Base-by-base conservation (phyloP, 805 yeast species). In the Ogataea dorogensis region DNA sequence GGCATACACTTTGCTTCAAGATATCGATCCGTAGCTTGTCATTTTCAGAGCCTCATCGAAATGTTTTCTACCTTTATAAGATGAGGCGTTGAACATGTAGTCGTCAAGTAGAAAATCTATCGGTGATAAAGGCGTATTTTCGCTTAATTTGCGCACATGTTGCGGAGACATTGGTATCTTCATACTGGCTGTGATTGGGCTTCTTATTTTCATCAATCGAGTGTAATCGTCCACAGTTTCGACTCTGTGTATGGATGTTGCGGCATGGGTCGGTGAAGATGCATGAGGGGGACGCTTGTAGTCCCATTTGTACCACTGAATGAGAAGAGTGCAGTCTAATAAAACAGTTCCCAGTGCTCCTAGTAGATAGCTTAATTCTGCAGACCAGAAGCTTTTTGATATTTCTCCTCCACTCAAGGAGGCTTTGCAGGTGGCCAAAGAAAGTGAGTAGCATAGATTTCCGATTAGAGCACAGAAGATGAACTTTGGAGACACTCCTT, bases 341-440 rank as follows among this genome's bases (percentile, higher is more conserved):
- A 64, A 42, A 2, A 74, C 66, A 1, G 81, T 75, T 6, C 80
- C 79, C 2, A 74, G 42, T 20, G 77, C 69, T 5, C 80, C 80
- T 13, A 73, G 46, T 4, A 75, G 59, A 49, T 73, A 75, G 44
- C 64, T 56, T 12, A 60, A 25, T 35, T 63, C 63, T 3, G 53
- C 44, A 3, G 36, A 32, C 49, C 79, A 77, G 33, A 75, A 63
- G 31, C 67, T 67, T 24, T 48, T 53, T 2, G 60, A 42, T 5
- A 14, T 43, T 2, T 57, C 44, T 2, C 65, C 65, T 1, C 66
- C 65, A 38, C 51, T 43, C 13, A 71, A 49, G 13, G 71, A 63
- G 5, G 51, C 43, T 45, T 73, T 63, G 37, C 72, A 70, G 1
- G 75, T 64, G 10, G 69, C 31, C 11, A 75, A 61, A 0, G 79